Evolutionary conservation across 106 monocot species (phyloP).

Genomic region (Narthecium ossifragum): DNA sequence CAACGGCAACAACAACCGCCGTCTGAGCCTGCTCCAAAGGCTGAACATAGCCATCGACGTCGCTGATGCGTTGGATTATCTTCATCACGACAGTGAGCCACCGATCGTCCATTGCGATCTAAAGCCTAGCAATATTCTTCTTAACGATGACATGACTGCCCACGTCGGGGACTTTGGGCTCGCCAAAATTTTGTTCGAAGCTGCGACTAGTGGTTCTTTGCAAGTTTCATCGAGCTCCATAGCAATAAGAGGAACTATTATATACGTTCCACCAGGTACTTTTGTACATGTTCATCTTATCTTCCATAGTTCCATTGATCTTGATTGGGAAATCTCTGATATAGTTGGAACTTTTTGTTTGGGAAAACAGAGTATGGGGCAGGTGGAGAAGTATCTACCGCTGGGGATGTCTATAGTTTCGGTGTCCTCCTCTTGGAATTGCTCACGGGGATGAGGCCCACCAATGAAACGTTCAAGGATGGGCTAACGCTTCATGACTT

Average conservation of each 20-base stretch:
- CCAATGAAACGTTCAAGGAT: conserved; percentile 10
- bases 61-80: conserved; percentile 42
- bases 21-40: conserved; percentile 19
- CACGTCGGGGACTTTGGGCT: conserved; percentile 63
- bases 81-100: conserved; percentile 22
- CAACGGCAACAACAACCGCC: background rate
- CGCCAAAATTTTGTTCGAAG: conserved; percentile 29
- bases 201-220: background rate
- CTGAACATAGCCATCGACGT: conserved; percentile 35
- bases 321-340: no score
- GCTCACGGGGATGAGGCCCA: conserved; percentile 23
- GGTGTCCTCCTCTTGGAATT: conserved; percentile 25
- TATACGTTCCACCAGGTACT: conserved; percentile 69
- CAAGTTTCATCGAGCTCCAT: conserved; percentile 9
- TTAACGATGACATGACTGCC: conserved; percentile 37
- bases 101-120: conserved; percentile 42
- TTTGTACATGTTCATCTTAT: background rate
- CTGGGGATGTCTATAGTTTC: conserved; percentile 20
- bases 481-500: conserved; percentile 9
- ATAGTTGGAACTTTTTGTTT: background rate
- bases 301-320: background rate
- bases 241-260: conserved; percentile 51
- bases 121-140: conserved; percentile 45
- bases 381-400: conserved; percentile 8
- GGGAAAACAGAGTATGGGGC: conserved; percentile 19